These are phyloP conservation scores for Cytospora leucostoma DNA, from an alignment of 2,329 filamentous ascomycete genomes.

Conservation along the genomic window DNA sequence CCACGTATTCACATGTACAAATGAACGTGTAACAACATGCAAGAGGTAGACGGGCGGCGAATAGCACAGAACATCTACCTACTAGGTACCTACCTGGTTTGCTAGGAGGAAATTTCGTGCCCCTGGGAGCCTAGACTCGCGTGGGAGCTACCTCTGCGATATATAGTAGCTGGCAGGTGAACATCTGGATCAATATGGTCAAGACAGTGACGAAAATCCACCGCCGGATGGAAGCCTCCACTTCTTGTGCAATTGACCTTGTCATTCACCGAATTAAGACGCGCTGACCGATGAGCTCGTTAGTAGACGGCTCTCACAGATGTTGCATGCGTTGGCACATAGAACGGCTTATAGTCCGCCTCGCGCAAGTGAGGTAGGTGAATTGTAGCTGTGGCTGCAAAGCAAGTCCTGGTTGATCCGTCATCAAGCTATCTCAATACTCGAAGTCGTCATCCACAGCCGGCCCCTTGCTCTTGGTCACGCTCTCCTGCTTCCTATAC, in stretches of 20 bases:
- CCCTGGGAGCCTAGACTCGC: neutral
- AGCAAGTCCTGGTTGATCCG: neutral
- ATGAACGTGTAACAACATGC: slow-evolving; percentile 39
- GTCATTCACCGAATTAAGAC: neutral
- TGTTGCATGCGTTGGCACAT: neutral
- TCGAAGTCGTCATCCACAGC: slow-evolving; percentile 96
- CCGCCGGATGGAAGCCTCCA: neutral
- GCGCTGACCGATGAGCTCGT: neutral
- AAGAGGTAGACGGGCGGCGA: slow-evolving; percentile 28
- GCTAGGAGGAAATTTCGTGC: neutral
- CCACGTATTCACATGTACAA: slow-evolving; percentile 34
- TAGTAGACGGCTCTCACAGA: neutral
- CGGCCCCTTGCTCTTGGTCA: slow-evolving; percentile 81
- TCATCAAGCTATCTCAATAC: slow-evolving; percentile 62
- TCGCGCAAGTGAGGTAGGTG: neutral
- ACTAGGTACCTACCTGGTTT: neutral
- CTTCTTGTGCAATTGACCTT: too few species aligned
- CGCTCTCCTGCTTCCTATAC: slow-evolving; percentile 93
- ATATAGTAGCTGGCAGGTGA: neutral
- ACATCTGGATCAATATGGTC: neutral
- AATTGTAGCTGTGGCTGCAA: neutral
- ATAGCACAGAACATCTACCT: neutral
- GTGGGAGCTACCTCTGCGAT: neutral
- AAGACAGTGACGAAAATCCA: neutral
- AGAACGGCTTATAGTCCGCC: neutral